Base-by-base conservation (phyloP, 306 rosid species). In the Fragaria vesca region DNA sequence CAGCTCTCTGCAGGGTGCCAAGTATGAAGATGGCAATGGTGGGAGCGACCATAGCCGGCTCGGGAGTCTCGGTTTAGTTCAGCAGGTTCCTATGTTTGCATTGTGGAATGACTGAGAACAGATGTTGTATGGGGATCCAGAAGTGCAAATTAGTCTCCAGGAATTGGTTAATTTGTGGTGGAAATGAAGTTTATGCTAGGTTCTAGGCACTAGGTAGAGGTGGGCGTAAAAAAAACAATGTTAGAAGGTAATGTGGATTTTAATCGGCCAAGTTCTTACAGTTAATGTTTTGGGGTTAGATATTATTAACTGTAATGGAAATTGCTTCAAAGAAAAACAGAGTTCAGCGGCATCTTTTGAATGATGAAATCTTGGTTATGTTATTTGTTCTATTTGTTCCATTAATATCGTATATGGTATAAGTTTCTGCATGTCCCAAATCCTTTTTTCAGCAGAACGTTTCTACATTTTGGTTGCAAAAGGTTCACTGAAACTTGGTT, bases 1-100 rank as follows among this genome's bases (percentile, higher is more conserved):
- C 71, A 66, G 28, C 87, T 68, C 86, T 1, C 20, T 85, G 77
- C 87, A 88, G 65, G 90, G 79, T 45, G 81, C 81, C 18, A 94
- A 91, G 73, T 91, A 69, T 84, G 92, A 88, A 72, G 87, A 84
- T 74, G 90, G 88, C 36, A 86, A 75, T 84, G 87, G 74, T 69
- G 94, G 82, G 32, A 73, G 72, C 71, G 93, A 90, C 18, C 80
- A 82, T 52, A 66, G 78, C 78, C 76, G 90, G 81, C 58, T 85
- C 55, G 93, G 89, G 40, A 88, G 60, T 79, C 78, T 86, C 72
- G 92, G 86, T 40, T 69, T 93, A 85, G 96, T 80, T 86, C 93
- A 88, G 83, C 92, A 85, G 76, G 92, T 82, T 74, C 93, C 97
- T 1, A 79, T 90, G 90, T 95, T 95, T 87, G 96, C 97, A 45